A percentile compares a stretch with the other conserved stretches of the same genome.
Conservation (phyloP, 495 filamentous ascomycete species). For the Amphirosellinia nigrospora region DNA sequence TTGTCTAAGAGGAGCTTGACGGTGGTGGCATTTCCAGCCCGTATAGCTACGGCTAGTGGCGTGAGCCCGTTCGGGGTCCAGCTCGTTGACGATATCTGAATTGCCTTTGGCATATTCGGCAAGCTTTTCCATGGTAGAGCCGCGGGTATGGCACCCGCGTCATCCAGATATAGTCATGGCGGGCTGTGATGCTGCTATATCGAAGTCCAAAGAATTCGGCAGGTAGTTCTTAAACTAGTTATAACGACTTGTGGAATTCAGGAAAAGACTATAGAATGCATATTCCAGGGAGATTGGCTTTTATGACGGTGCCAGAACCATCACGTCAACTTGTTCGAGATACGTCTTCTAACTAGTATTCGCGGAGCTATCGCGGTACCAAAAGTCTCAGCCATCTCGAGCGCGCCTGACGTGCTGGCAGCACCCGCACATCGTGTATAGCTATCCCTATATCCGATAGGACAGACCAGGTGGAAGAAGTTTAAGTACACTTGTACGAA, state of each 20-base stretch:
- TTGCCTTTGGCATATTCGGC: conserved; percentile 14
- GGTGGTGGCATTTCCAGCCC: conserved; percentile 19
- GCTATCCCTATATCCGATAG: not conserved
- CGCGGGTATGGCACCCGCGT: conserved; percentile 25
- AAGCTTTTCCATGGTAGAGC: conserved; percentile 18
- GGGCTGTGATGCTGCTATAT: not conserved
- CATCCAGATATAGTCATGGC: conserved; percentile 25
- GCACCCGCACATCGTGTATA: not conserved
- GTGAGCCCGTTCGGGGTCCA: conserved; percentile 21
- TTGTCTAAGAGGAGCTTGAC: conserved; percentile 29
- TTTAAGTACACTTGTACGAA: not conserved
- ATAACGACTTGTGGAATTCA: not conserved
- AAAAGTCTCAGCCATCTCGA: not conserved
- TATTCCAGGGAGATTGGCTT: not conserved
- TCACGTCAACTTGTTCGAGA: not conserved
- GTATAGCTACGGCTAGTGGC: conserved; percentile 21
- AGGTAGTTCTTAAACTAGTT: conserved; percentile 2
- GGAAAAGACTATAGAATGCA: not conserved
- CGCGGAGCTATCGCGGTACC: not conserved
- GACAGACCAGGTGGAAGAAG: too few relatives aligned
- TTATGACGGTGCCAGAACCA: not conserved
- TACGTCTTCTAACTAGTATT: not conserved
- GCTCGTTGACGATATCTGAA: conserved; percentile 15
- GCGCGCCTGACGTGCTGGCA: not conserved
- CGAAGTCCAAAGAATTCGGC: not conserved